These are phyloP conservation scores for Schizophyllum amplum DNA, from an alignment of 1,284 basidiomycete species.

Conservation along the genomic window DNA sequence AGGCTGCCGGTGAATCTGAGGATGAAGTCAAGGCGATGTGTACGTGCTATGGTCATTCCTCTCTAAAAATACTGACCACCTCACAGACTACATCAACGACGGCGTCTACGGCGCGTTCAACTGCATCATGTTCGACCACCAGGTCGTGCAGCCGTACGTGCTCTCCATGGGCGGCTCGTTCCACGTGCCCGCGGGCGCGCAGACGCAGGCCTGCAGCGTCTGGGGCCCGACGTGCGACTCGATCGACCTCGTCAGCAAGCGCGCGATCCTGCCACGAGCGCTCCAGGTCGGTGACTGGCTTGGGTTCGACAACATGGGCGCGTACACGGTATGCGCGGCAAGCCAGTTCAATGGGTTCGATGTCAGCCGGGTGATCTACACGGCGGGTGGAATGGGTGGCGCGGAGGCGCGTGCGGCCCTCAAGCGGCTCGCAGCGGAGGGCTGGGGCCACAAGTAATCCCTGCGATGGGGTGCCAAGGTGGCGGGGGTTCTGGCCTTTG, in stretches of 20 bases:
- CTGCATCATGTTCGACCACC: slow-evolving; percentile 93
- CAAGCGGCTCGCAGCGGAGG: background rate
- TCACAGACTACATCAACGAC: slow-evolving; percentile 91
- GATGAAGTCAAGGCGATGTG: slow-evolving; percentile 70
- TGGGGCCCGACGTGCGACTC: slow-evolving; percentile 87
- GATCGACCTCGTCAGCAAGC: slow-evolving; percentile 73
- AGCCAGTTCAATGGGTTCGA: slow-evolving; percentile 85
- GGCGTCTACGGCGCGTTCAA: slow-evolving; percentile 99
- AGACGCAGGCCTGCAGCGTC: slow-evolving; percentile 44
- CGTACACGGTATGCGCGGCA: slow-evolving; percentile 88
- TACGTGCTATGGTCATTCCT: slow-evolving; percentile 34
- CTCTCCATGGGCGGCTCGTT: slow-evolving; percentile 52
- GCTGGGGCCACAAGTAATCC: background rate
- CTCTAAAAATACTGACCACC: slow-evolving; percentile 11
- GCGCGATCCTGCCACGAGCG: slow-evolving; percentile 52
- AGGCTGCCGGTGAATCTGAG: slow-evolving; percentile 21
- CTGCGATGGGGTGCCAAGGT: background rate
- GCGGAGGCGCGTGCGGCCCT: background rate
- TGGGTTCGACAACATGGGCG: slow-evolving; percentile 88
- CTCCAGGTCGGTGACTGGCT: slow-evolving; percentile 88
- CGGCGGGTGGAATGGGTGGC: slow-evolving; percentile 31
- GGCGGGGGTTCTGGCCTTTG: background rate
- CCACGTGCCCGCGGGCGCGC: slow-evolving; percentile 32
- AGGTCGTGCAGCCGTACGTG: slow-evolving; percentile 79
- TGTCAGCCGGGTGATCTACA: slow-evolving; percentile 57